A percentile compares a stretch with the other conserved stretches of the same genome.
phyloP scores from a whole-genome alignment of 1,284 basidiomycete genomes.

The Ceratobasidium sp. region DNA sequence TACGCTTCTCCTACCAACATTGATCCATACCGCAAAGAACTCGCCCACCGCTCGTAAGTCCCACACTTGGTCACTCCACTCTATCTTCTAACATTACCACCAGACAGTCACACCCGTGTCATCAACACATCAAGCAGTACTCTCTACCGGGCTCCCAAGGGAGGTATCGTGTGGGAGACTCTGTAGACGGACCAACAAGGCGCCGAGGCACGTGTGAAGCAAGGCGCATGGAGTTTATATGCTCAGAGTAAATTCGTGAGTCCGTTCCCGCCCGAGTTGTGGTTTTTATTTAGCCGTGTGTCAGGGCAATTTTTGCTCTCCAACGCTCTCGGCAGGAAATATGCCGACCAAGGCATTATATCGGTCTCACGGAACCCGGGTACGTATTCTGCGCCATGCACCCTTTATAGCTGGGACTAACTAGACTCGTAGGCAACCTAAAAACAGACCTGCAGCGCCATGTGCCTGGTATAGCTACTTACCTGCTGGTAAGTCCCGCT shows the following conservation, averaged over 20 bases:
- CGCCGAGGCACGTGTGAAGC: constrained; percentile 42
- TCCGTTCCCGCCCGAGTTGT: background rate
- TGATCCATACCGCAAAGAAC: constrained; percentile 52
- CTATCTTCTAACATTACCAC: background rate
- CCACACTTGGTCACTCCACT: background rate
- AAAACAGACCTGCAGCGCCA: constrained; percentile 56
- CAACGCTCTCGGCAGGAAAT: constrained; percentile 58
- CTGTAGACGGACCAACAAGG: constrained; percentile 49
- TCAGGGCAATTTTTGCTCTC: constrained; percentile 60
- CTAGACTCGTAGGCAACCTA: constrained; percentile 50
- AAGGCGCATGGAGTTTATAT: constrained; percentile 51
- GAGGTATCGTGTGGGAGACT: constrained; percentile 49
- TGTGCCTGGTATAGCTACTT: constrained; percentile 38
- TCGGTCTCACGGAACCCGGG: constrained; percentile 59
- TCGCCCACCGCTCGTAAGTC: constrained; percentile 39
- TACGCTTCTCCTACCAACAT: constrained; percentile 57
- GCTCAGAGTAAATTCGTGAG: constrained; percentile 58
- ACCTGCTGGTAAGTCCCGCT: constrained; percentile 36
- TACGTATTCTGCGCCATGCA: constrained; percentile 22
- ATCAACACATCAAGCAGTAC: constrained; percentile 56
- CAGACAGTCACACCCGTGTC: constrained; percentile 55
- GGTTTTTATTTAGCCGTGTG: background rate
- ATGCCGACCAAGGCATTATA: constrained; percentile 60
- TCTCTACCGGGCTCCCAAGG: constrained; percentile 45
- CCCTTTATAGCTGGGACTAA: background rate